Percentiles rank a stretch among this genome's conserved stretches.
Evolutionary conservation across 805 yeast genomes (phyloP).

Genomic region (Phaffomyces thermotolerans): DNA sequence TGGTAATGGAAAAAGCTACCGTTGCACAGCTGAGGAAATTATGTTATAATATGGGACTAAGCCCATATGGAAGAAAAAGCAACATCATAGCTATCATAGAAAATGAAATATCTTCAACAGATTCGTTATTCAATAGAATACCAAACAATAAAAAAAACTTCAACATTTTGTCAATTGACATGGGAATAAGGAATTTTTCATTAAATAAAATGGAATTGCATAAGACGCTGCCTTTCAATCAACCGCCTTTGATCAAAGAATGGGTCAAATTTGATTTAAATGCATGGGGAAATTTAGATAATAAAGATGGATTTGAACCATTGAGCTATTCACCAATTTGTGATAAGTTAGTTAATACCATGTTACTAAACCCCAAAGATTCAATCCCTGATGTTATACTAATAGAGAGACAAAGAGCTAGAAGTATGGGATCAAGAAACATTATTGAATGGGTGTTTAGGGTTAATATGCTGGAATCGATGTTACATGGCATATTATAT

Average conservation of each 20-base stretch:
- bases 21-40: constrained; percentile 10
- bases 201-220: constrained; percentile 22
- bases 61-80: constrained; percentile 13
- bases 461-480: constrained; percentile 48
- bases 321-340: constrained; percentile 19
- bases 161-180: constrained; percentile 28
- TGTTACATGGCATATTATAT: constrained; percentile 30
- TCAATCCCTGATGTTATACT: constrained; percentile 34
- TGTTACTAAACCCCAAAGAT: constrained; percentile 15
- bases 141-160: constrained; percentile 17
- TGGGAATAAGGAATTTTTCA: constrained; percentile 33
- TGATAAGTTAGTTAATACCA: constrained; percentile 20
- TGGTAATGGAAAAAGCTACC: constrained; percentile 11
- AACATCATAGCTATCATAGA: constrained; percentile 5
- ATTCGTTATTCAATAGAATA: constrained; percentile 7
- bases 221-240: constrained; percentile 16
- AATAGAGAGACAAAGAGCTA: constrained; percentile 50
- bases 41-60: constrained; percentile 13
- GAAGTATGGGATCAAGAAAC: constrained; percentile 38
- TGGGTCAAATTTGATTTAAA: constrained; percentile 30
- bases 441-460: constrained; percentile 46
- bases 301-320: constrained; percentile 19
- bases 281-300: constrained; percentile 10
- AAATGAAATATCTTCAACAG: constrained; percentile 1
- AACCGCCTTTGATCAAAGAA: constrained; percentile 23